phyloP scores from a whole-genome alignment of 1,284 basidiomycete species.

The Porodaedalea pini region DNA sequence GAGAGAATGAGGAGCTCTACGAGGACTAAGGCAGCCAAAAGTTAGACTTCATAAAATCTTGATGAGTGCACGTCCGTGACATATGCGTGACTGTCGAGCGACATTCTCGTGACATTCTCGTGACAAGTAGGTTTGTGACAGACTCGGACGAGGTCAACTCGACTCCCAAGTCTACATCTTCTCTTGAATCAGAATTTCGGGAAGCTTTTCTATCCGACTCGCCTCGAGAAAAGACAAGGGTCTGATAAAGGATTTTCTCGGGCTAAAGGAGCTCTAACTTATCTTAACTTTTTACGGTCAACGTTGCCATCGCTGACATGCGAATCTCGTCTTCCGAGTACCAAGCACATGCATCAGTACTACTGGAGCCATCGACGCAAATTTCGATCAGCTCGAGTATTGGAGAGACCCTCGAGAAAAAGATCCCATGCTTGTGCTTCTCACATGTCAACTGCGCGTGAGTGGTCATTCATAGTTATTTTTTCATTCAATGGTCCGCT shows the following conservation, averaged over 20 bases:
- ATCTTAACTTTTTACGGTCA: not conserved
- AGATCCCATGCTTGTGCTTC: not conserved
- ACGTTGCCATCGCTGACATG: conserved; percentile 5
- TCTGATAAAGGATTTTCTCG: not conserved
- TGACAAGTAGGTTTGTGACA: not conserved
- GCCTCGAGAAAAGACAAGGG: not conserved
- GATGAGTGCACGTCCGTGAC: not conserved
- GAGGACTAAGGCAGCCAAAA: no score
- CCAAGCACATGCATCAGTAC: not conserved
- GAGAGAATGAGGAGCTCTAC: no score
- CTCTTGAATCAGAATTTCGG: not conserved
- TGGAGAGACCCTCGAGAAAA: no score
- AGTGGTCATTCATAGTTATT: not conserved
- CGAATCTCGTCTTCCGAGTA: conserved; percentile 1
- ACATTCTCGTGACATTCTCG: no score
- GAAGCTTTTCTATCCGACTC: not conserved
- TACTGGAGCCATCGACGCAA: not conserved
- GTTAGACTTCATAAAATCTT: not conserved
- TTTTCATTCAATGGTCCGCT: not conserved
- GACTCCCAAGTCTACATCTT: no score
- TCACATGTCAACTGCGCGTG: not conserved
- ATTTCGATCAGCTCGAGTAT: not conserved
- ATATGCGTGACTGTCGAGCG: not conserved
- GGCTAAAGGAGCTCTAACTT: not conserved
- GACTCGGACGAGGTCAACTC: not conserved